Base-by-base conservation (phyloP, 257 asterid species). In the Solanum sejunctum region DNA sequence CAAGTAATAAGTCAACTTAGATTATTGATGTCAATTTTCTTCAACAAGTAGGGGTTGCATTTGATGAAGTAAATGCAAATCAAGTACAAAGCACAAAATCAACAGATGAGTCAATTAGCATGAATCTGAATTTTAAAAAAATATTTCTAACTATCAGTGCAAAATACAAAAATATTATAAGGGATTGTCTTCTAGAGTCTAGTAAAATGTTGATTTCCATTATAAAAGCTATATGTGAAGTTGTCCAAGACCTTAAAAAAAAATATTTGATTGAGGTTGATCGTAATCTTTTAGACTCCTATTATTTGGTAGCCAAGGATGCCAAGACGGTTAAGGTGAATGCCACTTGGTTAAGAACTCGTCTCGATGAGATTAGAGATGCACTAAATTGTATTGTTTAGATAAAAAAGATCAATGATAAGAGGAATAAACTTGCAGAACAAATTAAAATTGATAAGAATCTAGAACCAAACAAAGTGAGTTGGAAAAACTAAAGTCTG, bases 211-310 rank as follows among this genome's bases (percentile, higher is more conserved):
- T 36, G 88, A 61, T 82, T 36, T 84, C 77, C 72, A 82, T 88
- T 45, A 13, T 86, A 69, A 18, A 81, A 47, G 89, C 87, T 51
- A 75, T 88, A 18, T 86, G 91, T 70, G 69, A 77, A 64, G 88
- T 86, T 87, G 86, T 88, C 51, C 85, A 86, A 67, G 89, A 86
- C 39, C 81, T 88, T 18, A 64, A 85, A 7, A 84, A 58, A 83
- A 78, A 88, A 70, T 79, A 64, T 49, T 79, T 88, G 41, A 32
- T 55, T 41, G 89, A 88, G 4, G 32, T 86, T 47, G 87, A 88
- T 51, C 0, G 28, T 8, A 41, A 41, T 55, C 52, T 28, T n/a
- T 84, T 88, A n/a, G 83, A 73, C 66, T 43, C 89, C 41, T 86
- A 82, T 86, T 86, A 88, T 20, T 72, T 71, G 12, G 86, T 72